Base-by-base conservation (phyloP, 2,329 filamentous ascomycete genomes). In the Aspergillus sp. region DNA sequence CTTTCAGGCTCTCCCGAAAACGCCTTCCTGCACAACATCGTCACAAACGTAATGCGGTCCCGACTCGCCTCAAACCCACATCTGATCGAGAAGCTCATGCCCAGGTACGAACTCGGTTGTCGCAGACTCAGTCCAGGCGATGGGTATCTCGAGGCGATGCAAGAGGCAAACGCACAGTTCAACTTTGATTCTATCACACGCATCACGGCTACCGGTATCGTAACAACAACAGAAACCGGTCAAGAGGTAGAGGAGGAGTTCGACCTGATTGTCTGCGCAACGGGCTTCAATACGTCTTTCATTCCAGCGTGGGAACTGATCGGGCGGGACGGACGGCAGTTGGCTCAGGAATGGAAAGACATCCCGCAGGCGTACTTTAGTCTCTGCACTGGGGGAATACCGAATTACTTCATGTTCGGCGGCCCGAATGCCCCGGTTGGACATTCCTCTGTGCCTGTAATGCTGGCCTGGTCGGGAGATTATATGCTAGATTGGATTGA, bases 251-350 rank as follows among this genome's bases (percentile, higher is more conserved):
- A 57, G 5, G 60, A 65, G 17, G 60, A 70, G 37, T 62, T 70
- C 31, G 70, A 73, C 39, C 45, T 71, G 2, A 68, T 70, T 49
- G 57, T 77, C 45, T 77, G 74, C 59, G 73, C 75, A 7, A 79
- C 76, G 0, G 77, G 77, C 0, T 79, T 77, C 58, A 68, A 78
- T 57, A 71, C 74, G 8, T 69, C 68, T 9, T 77, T 72, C 37
- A 63, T 64, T 1, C 77, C 75, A 3, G 64, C 64, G 6, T 78
- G 70, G 58, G 64, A 69, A 14, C 53, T 77, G 2, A 63, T 73
- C 14, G 70, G 78, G 3, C 63, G 62, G 0, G 54, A 68, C 4
- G 66, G 65, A 6, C 49, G 58, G 41, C 57, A 50, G 1, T 56
- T 73, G 8, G 54, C 54, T 8, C 53, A 66, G 6, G 57, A 66